A percentile compares a stretch with the other conserved stretches of the same genome.
These are phyloP conservation scores for Alternaria sp. DNA, from an alignment of 2,329 filamentous ascomycete species.

Conservation along the genomic window DNA sequence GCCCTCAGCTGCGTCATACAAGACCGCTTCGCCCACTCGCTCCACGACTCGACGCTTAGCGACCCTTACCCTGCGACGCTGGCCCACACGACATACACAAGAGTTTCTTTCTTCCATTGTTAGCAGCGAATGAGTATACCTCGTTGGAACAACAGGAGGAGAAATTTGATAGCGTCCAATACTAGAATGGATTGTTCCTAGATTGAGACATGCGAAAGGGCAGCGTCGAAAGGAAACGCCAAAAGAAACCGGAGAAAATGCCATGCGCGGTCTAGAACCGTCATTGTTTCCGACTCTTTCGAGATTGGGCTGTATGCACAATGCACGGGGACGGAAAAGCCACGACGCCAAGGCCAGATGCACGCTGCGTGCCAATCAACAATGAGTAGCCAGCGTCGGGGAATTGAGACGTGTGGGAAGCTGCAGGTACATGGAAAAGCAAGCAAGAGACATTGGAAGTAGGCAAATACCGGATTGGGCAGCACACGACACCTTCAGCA, in stretches of 20 bases:
- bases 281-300: conserved; percentile 13
- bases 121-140: conserved; percentile 1
- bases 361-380: conserved; percentile 13
- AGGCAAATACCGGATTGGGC: conserved; percentile 16
- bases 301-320: conserved; percentile 11
- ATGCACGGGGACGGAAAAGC: conserved; percentile 16
- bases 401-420: conserved; percentile 5
- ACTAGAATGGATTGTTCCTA: background rate
- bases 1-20: background rate
- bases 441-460: conserved; percentile 11
- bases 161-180: background rate
- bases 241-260: background rate
- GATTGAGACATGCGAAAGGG: background rate
- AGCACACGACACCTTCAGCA: conserved; percentile 11
- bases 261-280: conserved; percentile 9
- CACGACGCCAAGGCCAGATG: conserved; percentile 16
- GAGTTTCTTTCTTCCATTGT: background rate
- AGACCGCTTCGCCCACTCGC: background rate
- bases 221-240: background rate
- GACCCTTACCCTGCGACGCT: background rate
- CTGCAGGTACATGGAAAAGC: conserved; percentile 10
- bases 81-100: background rate
- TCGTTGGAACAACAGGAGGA: background rate
- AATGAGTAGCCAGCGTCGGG: conserved; percentile 11
- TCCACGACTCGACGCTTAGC: background rate